Evolutionary conservation across 1,284 basidiomycete species (phyloP).

Genomic region (Pseudozyma flocculosa): DNA sequence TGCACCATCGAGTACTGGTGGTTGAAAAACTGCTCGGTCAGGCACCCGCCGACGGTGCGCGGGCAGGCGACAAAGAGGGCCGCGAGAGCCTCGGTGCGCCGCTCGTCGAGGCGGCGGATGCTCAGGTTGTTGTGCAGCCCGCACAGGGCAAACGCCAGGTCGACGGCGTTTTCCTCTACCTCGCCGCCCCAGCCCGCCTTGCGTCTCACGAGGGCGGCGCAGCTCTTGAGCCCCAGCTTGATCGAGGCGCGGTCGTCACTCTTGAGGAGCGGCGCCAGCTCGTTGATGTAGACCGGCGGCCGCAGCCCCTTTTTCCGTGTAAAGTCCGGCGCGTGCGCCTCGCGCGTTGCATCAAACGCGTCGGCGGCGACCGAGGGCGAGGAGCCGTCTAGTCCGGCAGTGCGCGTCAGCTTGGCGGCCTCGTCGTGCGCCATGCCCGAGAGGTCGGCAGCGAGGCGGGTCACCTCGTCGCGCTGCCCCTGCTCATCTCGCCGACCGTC

Average conservation of each 20-base stretch:
- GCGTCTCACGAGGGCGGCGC: conserved; percentile 33
- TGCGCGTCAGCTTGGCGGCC: neutral
- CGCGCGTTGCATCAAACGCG: conserved; percentile 13
- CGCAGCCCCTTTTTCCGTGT: conserved; percentile 32
- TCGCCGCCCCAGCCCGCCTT: conserved; percentile 36
- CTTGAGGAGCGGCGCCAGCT: conserved; percentile 55
- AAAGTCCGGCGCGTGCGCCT: conserved; percentile 24
- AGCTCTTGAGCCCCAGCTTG: conserved; percentile 27
- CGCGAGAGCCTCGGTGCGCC: conserved; percentile 72
- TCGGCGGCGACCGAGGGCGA: neutral
- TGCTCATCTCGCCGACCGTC: conserved; percentile 3
- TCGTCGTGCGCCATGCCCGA: conserved; percentile 1
- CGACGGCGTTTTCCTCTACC: conserved; percentile 83
- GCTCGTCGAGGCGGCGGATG: conserved; percentile 74
- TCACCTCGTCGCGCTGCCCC: conserved; percentile 9
- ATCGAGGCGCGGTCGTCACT: conserved; percentile 21
- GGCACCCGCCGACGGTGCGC: conserved; percentile 67
- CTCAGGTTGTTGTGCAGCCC: conserved; percentile 81
- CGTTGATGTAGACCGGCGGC: conserved; percentile 58
- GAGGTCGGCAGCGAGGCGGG: conserved; percentile 22
- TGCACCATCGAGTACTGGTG: conserved; percentile 85
- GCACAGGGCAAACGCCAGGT: conserved; percentile 73
- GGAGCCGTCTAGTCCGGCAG: too few species aligned
- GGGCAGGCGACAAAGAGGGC: conserved; percentile 80
- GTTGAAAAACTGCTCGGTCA: conserved; percentile 87